Evolutionary conservation across 768 basidiomycete species (phyloP).

Genomic region (Auriscalpium microsporum): DNA sequence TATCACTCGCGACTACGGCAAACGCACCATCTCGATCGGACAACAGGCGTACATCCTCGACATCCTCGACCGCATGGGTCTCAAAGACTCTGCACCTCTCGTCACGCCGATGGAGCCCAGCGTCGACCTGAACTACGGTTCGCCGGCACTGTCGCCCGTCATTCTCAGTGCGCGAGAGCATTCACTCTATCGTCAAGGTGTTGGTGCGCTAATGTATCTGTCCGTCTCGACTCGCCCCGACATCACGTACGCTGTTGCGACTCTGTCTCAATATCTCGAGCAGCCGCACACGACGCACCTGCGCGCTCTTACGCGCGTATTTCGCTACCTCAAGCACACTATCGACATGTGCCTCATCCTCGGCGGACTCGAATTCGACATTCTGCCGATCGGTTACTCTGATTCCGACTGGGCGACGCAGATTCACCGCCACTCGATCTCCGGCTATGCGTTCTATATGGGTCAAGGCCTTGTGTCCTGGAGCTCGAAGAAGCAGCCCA

Average conservation of each 20-base stretch:
- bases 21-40: conserved; percentile 11
- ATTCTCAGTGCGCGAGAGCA: conserved; percentile 16
- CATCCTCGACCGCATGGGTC: conserved; percentile 15
- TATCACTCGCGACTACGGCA: conserved; percentile 15
- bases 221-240: conserved; percentile 27
- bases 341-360: neutral
- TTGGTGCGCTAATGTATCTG: conserved; percentile 28
- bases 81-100: conserved; percentile 3
- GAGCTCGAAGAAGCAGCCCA: neutral
- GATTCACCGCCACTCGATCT: neutral
- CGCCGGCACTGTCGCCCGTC: conserved; percentile 1
- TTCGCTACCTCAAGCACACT: neutral
- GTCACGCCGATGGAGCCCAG: conserved; percentile 8
- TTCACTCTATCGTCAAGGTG: conserved; percentile 20
- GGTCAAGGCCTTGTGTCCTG: neutral
- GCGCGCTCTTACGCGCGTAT: neutral
- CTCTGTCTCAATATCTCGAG: neutral
- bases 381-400: neutral
- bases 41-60: conserved; percentile 10
- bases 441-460: neutral
- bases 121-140: neutral
- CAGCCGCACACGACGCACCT: neutral
- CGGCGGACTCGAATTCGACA: neutral
- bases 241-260: conserved; percentile 22
- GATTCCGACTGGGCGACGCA: neutral